Evolutionary conservation across 2,329 filamentous ascomycete genomes (phyloP).

Genomic region (Colletotrichum sojae): DNA sequence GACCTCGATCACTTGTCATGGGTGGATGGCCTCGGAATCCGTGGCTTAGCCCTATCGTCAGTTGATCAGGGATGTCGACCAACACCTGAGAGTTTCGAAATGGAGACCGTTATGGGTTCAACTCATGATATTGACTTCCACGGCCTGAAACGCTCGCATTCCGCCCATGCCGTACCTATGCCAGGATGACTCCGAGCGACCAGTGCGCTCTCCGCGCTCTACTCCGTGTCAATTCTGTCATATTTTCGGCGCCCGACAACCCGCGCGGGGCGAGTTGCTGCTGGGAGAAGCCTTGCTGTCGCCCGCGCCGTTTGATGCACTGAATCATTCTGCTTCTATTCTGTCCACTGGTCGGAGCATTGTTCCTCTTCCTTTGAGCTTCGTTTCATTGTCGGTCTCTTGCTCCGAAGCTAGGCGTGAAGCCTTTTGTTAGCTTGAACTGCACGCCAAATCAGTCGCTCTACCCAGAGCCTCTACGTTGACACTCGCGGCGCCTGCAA

Average conservation of each 20-base stretch:
- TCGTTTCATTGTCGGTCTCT: too few relatives aligned
- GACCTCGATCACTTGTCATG: neutral
- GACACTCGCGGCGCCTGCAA: too few relatives aligned
- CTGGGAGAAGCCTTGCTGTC: too few relatives aligned
- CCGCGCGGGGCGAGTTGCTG: too few relatives aligned
- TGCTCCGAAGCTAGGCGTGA: too few relatives aligned
- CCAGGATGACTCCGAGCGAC: neutral
- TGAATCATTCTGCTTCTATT: too few relatives aligned
- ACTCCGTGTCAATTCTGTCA: neutral
- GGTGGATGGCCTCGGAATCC: slow-evolving; percentile 11
- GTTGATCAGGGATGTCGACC: slow-evolving; percentile 6
- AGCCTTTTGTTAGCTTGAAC: too few relatives aligned
- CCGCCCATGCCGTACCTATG: neutral
- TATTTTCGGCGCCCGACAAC: neutral
- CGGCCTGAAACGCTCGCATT: slow-evolving; percentile 15
- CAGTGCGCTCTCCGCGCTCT: neutral
- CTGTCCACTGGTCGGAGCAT: too few relatives aligned
- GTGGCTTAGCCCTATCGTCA: slow-evolving; percentile 11
- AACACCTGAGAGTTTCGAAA: slow-evolving; percentile 13
- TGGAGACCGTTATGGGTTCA: slow-evolving; percentile 11
- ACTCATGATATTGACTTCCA: slow-evolving; percentile 22
- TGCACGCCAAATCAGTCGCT: too few relatives aligned
- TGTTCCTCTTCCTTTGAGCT: too few relatives aligned
- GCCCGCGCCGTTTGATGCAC: too few relatives aligned
- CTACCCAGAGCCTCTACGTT: too few relatives aligned